Conservation (phyloP, 192 early-diverging fungal genomes). For the Backusella macrospora region DNA sequence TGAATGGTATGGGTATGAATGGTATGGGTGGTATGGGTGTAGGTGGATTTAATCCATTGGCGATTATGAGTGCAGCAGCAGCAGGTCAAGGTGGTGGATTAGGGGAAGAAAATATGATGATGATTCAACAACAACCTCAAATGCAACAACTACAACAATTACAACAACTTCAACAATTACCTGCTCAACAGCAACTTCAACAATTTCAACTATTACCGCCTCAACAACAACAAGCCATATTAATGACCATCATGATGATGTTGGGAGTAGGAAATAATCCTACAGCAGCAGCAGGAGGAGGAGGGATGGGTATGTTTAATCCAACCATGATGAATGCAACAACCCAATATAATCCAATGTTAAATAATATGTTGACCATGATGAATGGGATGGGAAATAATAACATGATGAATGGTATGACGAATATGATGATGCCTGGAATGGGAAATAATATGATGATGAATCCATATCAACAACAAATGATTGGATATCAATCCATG, state of each 20-base stretch:
- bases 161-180: slow-evolving; percentile 2
- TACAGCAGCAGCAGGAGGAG: neutral
- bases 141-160: neutral
- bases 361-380: neutral
- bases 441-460: neutral
- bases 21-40: too few species aligned
- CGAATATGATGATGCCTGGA: neutral
- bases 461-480: neutral
- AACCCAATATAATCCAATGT: neutral
- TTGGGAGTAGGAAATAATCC: neutral
- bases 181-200: slow-evolving; percentile 4
- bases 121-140: too few species aligned
- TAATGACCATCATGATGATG: slow-evolving; percentile 6
- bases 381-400: neutral
- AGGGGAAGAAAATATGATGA: neutral
- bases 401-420: neutral
- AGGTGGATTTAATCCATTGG: too few species aligned
- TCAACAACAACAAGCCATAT: slow-evolving; percentile 3
- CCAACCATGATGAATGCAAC: neutral
- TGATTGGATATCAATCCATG: neutral
- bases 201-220: neutral
- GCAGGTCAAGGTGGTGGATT: neutral
- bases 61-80: neutral
- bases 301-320: neutral
- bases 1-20: neutral